Conservation (phyloP, 2,329 filamentous ascomycete genomes). For the Colletotrichum sp. region DNA sequence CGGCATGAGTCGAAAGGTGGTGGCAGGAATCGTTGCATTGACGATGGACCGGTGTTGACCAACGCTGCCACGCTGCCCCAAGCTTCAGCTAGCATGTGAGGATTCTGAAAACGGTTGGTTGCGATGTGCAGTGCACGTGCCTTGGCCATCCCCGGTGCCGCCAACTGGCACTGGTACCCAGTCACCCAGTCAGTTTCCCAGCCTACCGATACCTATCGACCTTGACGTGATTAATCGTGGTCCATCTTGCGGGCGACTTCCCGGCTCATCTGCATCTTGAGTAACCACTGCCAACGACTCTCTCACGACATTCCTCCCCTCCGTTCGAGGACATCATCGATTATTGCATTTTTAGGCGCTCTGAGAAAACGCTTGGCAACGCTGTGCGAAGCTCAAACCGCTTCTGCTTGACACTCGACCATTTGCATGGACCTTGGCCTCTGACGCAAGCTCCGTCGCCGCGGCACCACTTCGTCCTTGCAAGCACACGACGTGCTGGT, state of each 20-base stretch:
- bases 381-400: background rate
- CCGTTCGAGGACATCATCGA: background rate
- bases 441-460: conserved; percentile 16
- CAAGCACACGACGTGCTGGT: conserved; percentile 9
- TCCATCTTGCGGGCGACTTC: background rate
- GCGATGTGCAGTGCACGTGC: conserved; percentile 11
- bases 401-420: conserved; percentile 8
- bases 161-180: background rate
- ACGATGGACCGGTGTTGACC: background rate
- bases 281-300: background rate
- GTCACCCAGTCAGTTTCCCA: background rate
- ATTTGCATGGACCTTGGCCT: conserved; percentile 16
- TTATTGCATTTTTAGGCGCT: background rate
- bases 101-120: conserved; percentile 15
- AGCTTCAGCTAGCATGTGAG: conserved; percentile 14
- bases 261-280: background rate
- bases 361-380: background rate
- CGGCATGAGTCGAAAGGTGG: background rate
- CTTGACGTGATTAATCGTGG: conserved; percentile 4
- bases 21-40: background rate
- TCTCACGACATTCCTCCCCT: background rate
- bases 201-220: background rate
- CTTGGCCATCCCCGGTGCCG: conserved; percentile 7
- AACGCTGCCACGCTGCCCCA: background rate
- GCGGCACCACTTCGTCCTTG: conserved; percentile 2